Evolutionary conservation across 2,329 filamentous ascomycete species (phyloP), one percentile per base, ranked within the genome.

Genomic region (Fusarium falciforme): DNA sequence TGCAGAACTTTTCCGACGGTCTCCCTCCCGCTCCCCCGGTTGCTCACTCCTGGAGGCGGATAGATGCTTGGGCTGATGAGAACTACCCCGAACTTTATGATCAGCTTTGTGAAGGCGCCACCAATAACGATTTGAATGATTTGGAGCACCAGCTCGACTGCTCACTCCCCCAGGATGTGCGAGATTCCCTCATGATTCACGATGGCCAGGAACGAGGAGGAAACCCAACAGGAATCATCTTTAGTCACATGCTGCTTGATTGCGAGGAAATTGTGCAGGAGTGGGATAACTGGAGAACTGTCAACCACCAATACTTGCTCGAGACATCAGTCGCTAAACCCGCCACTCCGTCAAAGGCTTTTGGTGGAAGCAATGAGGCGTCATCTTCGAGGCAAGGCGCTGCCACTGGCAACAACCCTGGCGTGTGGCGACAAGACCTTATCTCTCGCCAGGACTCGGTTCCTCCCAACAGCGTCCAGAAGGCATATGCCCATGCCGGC

Each of bases 251-350:
- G 96, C 85, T 99, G 73, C 90, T 99, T 67, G 96, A 99, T 83
- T 98, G 96, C 80, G 96, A 99, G 83, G 96, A 99, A 81, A 98
- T 99, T 77, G 93, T 98, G 25, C 95, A 98, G 82, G 96, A 99
- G 82, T 98, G 96, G 94, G 93, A 94, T 78, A 97, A 98, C 80
- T 99, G 96, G 96, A 92, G 94, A 78, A 92, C 90, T 72, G 96
- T 99, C 72, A 98, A 98, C 80, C 91, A 96, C 67, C 94, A 98
- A 80, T 98, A 93, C 82, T 88, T 98, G 68, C 87, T 90, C 47
- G 87, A 90, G 81, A 90, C 83, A 58, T 85, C 83, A 78, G 87
- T 85, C 75, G 86, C 82, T 80, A 91, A 84, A 65, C 91, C 93
- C 6, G 87, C 92, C 17, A 86, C 89, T 22, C 92, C 93, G 4